Evolutionary conservation across 2,329 filamentous ascomycete genomes (phyloP).

Genomic region (Zymoseptoria tritici): DNA sequence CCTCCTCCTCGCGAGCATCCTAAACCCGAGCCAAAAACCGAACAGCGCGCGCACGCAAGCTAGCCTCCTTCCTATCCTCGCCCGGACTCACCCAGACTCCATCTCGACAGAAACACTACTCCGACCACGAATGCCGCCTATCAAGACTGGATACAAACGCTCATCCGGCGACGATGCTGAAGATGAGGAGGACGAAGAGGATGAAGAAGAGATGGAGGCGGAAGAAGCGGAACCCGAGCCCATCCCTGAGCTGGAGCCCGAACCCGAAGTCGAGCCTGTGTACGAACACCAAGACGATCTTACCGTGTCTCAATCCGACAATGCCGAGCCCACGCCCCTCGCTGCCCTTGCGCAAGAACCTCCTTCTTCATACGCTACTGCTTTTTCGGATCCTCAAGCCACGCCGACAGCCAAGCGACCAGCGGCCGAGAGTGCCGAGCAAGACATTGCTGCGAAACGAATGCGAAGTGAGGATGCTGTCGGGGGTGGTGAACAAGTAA

Average conservation of each 20-base stretch:
- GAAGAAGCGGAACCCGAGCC: conserved; percentile 6
- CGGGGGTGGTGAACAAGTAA: background rate
- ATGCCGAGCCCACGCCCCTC: conserved; percentile 3
- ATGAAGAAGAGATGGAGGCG: conserved; percentile 5
- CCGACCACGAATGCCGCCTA: conserved; percentile 41
- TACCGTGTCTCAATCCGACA: conserved; percentile 1
- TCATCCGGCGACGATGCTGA: conserved; percentile 10
- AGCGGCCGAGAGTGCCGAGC: conserved; percentile 1
- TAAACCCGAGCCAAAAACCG: conserved; percentile 62
- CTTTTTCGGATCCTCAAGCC: conserved; percentile 1
- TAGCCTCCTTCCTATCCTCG: conserved; percentile 74
- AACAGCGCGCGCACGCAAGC: conserved; percentile 40
- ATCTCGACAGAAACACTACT: conserved; percentile 66
- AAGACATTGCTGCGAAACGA: conserved; percentile 5
- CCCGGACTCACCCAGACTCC: conserved; percentile 55
- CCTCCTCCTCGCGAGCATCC: conserved; percentile 71
- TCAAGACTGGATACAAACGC: conserved; percentile 22
- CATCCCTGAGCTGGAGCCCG: background rate
- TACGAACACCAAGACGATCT: conserved; percentile 7
- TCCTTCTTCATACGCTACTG: conserved; percentile 14
- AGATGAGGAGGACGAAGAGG: conserved; percentile 14
- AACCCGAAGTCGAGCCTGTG: conserved; percentile 5
- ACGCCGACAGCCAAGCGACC: conserved; percentile 7
- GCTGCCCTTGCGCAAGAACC: conserved; percentile 14
- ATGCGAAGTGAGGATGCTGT: conserved; percentile 1